Percentiles rank a stretch among this genome's conserved stretches.
These are phyloP conservation scores for Rhipidocladum racemiflorum DNA, from an alignment of 176 grass and related monocot species.

Conservation along the genomic window DNA sequence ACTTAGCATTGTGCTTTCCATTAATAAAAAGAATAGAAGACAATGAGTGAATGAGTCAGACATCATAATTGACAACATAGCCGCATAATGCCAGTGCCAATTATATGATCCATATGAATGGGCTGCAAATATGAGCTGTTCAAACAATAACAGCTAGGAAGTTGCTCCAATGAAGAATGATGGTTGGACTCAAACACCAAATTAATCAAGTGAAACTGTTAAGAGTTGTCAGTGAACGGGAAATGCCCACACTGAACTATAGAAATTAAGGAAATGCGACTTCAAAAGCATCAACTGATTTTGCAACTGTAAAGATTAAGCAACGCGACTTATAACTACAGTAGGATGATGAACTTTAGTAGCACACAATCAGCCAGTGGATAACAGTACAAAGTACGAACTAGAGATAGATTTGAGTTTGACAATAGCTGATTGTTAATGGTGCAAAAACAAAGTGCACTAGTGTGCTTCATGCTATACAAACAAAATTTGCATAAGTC, in stretches of 20 bases:
- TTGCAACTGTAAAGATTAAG: background rate
- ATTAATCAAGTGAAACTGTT: background rate
- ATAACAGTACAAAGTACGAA: background rate
- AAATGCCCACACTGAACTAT: background rate
- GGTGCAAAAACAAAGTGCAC: background rate
- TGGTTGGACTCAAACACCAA: background rate
- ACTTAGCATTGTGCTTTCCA: background rate
- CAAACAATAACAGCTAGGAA: background rate
- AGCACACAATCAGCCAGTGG: background rate
- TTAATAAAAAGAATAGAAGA: slow-evolving; percentile 12
- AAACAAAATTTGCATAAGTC: background rate
- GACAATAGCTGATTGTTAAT: background rate
- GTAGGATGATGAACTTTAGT: background rate
- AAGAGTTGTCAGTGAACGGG: too few species aligned
- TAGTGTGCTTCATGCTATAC: background rate
- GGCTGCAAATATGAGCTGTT: background rate
- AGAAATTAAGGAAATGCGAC: background rate
- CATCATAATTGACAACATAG: background rate
- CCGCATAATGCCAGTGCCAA: background rate
- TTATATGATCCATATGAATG: background rate
- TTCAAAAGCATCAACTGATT: background rate
- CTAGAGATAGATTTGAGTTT: background rate
- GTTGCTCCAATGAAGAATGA: background rate
- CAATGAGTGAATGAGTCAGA: slow-evolving; percentile 15
- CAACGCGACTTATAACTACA: background rate